A percentile compares a stretch with the other conserved stretches of the same genome.
Evolutionary conservation across 371 early-diverging fungal genomes (phyloP).

Genomic region (Rhizopus sp.): DNA sequence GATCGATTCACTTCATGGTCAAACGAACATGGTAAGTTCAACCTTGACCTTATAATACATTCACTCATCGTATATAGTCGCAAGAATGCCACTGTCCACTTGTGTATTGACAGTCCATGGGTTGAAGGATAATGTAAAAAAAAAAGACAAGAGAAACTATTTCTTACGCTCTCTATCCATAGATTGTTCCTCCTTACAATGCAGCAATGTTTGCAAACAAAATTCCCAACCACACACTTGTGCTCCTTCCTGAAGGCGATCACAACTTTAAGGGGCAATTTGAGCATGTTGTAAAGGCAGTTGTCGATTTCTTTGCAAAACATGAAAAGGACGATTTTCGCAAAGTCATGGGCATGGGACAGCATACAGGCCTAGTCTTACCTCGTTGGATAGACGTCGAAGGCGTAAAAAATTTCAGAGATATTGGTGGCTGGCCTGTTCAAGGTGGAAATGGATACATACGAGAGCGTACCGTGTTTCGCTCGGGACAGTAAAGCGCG

Average conservation of each 20-base stretch:
- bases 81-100: conserved; percentile 57
- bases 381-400: conserved; percentile 57
- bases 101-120: conserved; percentile 64
- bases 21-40: conserved; percentile 37
- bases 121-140: conserved; percentile 49
- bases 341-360: conserved; percentile 38
- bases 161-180: neutral
- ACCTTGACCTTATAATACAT: neutral
- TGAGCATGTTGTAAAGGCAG: conserved; percentile 42
- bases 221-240: conserved; percentile 54
- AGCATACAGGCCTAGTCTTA: conserved; percentile 23
- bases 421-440: conserved; percentile 58
- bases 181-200: conserved; percentile 63
- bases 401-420: conserved; percentile 67
- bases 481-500: conserved; percentile 24
- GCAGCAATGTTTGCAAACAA: conserved; percentile 54
- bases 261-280: conserved; percentile 56
- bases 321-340: conserved; percentile 41
- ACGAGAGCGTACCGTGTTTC: conserved; percentile 44
- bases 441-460: conserved; percentile 50
- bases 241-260: conserved; percentile 56
- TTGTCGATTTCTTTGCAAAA: conserved; percentile 41
- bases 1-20: conserved; percentile 40
- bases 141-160: neutral
- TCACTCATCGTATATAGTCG: conserved; percentile 16